Conservation (phyloP, 345 rosid genomes). For the Citrus mangshanensis region DNA sequence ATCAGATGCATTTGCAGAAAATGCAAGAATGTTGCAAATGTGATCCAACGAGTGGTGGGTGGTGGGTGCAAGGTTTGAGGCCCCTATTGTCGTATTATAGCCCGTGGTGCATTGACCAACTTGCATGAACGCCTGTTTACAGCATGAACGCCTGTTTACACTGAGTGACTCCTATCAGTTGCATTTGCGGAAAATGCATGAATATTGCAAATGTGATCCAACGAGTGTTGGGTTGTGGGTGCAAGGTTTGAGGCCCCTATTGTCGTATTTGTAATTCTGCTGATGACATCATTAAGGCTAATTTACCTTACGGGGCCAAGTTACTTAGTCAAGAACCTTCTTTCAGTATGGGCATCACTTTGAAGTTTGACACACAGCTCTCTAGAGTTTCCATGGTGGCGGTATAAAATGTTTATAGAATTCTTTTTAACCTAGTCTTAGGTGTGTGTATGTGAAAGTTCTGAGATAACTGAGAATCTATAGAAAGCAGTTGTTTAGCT, state of each 20-base stretch:
- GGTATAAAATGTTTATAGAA: neutral
- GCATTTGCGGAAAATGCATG: neutral
- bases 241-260: constrained; percentile 77
- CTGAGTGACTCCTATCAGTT: too few species aligned
- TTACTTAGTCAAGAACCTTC: constrained; percentile 73
- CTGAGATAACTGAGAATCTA: neutral
- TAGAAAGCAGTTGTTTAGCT: neutral
- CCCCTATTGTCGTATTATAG: too few species aligned
- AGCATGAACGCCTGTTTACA: too few species aligned
- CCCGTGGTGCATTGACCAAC: too few species aligned
- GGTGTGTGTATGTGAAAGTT: neutral
- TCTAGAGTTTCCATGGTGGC: constrained; percentile 24
- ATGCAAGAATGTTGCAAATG: constrained; percentile 51
- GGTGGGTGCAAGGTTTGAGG: too few species aligned
- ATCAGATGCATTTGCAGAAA: constrained; percentile 75
- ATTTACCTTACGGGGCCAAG: constrained; percentile 72
- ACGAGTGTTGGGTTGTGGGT: constrained; percentile 47
- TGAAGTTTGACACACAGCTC: constrained; percentile 55
- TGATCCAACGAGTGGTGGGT: too few species aligned
- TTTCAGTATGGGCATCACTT: constrained; percentile 75
- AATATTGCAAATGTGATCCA: constrained; percentile 41
- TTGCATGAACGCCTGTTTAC: too few species aligned
- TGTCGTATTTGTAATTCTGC: constrained; percentile 57
- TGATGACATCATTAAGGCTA: constrained; percentile 27
- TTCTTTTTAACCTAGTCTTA: neutral